Conservation (phyloP, 495 filamentous ascomycete species). For the Lasiosphaeria hispida region DNA sequence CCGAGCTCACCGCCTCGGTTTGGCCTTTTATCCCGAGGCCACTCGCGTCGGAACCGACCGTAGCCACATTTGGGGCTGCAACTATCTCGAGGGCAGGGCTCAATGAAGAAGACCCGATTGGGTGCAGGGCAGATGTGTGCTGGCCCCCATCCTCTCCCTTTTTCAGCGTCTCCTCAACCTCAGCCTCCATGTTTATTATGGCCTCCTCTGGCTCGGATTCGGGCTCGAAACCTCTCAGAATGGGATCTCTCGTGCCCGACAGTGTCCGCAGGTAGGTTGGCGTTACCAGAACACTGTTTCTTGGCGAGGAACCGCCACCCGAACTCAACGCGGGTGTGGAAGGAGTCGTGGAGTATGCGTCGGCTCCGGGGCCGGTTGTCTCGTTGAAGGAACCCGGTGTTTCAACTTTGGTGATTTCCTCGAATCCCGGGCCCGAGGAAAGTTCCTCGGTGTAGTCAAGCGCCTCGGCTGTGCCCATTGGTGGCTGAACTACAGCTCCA, state of each 20-base stretch:
- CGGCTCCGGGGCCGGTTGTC: conserved; percentile 11
- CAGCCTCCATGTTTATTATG: conserved; percentile 2
- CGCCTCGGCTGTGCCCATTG: conserved; percentile 26
- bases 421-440: conserved; percentile 13
- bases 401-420: conserved; percentile 9
- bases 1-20: not conserved
- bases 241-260: conserved; percentile 18
- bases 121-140: not conserved
- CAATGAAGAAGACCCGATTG: conserved; percentile 3
- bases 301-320: conserved; percentile 36
- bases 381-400: conserved; percentile 8
- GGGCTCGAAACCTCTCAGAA: conserved; percentile 6
- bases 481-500: not conserved
- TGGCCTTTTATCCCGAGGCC: not conserved
- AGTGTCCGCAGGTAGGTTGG: conserved; percentile 20
- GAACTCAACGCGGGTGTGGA: conserved; percentile 39
- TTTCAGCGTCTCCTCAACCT: not conserved
- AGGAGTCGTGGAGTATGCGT: conserved; percentile 34
- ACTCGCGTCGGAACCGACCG: conserved; percentile 4
- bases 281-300: conserved; percentile 34
- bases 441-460: conserved; percentile 25
- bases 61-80: not conserved
- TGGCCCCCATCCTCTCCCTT: not conserved
- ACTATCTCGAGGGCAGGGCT: not conserved
- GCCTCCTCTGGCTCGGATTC: conserved; percentile 25